These are phyloP conservation scores for Trichoderma hamatum DNA, from an alignment of 2,329 filamentous ascomycete genomes.

Conservation along the genomic window DNA sequence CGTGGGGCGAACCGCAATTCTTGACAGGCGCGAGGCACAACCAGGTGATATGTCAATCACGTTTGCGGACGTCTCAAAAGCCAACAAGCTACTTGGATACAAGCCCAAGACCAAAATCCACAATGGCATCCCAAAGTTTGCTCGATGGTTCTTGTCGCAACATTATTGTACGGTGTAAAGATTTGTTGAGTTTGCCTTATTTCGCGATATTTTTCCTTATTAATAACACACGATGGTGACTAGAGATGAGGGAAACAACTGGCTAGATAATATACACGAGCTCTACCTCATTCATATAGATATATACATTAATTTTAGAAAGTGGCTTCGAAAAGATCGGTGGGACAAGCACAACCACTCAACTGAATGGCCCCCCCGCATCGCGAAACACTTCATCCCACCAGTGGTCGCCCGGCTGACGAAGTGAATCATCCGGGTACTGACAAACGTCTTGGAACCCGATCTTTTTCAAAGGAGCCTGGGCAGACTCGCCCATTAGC, in stretches of 20 bases:
- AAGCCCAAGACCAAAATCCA: slow-evolving; percentile 14
- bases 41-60: slow-evolving; percentile 33
- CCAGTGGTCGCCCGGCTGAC: background rate
- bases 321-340: background rate
- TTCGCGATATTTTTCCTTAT: background rate
- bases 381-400: background rate
- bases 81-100: slow-evolving; percentile 30
- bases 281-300: background rate
- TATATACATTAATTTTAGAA: background rate
- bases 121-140: background rate
- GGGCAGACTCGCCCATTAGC: background rate
- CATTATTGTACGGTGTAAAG: background rate
- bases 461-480: background rate
- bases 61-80: slow-evolving; percentile 33
- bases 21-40: slow-evolving; percentile 31
- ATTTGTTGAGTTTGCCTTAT: background rate
- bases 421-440: slow-evolving; percentile 5
- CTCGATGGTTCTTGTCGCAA: background rate
- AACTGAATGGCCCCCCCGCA: background rate
- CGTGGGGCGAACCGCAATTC: slow-evolving; percentile 30
- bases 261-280: background rate
- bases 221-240: background rate
- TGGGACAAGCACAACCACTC: background rate
- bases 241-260: background rate
- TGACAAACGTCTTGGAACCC: background rate